Base-by-base conservation (phyloP, 2,329 filamentous ascomycete genomes). In the Fusarium armeniacum region DNA sequence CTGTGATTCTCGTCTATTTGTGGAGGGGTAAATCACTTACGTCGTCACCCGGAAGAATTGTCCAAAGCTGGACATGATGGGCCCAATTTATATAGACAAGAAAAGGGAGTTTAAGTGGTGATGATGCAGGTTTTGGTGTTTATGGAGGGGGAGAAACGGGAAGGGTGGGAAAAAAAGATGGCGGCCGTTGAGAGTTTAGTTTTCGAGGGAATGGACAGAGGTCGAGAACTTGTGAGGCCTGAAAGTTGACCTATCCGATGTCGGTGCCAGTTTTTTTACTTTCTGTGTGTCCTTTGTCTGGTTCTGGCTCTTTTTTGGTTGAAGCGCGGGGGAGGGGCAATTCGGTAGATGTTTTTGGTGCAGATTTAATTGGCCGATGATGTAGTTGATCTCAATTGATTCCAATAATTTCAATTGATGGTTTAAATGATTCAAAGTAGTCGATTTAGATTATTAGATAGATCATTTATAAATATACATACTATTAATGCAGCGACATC, bases 51-150 rank as follows among this genome's bases (percentile, higher is more conserved):
- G 71, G 62, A 75, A 75, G 61, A 62, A 86, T 52, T 91, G 85
- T 74, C 94, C 94, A 81, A 97, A 97, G 58, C 93, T 95, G 75
- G 94, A 97, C 93, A 96, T 96, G 70, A 64, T 86, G 80, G 33
- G 51, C 22, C 43, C 16, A 54, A 46, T 24, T 15, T 40, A 28
- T 51, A 44, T 30, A 22, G 46, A 46, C 18, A 44, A 7, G 41
- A 43, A 54, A 28, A 28, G 30, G 30, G 6, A 45, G 30, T 9
- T 40, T 22, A 22, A 58, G 24, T 60, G 49, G 40, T 40, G 38
- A 32, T 24, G 47, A 35, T 45, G 30, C 32, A 22, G 12, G 35
- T 30, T 47, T 62, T 58, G 59, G 64, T 62, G 56, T 66, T 67
- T 69, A 35, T 36, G 44, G 32, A 22, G 13, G 22, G 44, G 55